Conservation (phyloP, 257 asterid species). For the Oldenlandia corymbosa region DNA sequence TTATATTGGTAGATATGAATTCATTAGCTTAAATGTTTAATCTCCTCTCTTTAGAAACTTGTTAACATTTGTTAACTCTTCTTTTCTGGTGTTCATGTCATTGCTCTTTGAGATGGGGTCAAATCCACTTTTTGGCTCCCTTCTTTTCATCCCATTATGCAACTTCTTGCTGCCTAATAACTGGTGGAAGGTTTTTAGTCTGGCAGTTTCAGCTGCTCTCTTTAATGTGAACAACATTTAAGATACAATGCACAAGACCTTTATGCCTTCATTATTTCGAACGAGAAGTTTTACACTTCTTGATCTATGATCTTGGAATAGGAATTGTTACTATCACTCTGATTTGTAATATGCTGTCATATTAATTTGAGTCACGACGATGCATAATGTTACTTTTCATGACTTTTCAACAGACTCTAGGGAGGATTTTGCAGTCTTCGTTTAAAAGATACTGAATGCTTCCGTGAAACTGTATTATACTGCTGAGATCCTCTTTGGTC, state of each 20-base stretch:
- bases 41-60: no score
- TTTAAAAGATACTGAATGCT: neutral
- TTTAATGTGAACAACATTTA: no score
- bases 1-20: no score
- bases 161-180: no score
- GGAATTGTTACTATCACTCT: neutral
- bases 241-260: neutral
- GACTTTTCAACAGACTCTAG: neutral
- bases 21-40: no score
- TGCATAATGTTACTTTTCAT: neutral
- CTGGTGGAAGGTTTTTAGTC: no score
- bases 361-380: neutral
- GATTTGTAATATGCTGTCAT: neutral
- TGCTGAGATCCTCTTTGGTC: neutral
- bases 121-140: no score
- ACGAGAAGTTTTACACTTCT: neutral
- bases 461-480: no score
- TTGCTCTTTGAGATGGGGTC: no score
- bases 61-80: no score
- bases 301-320: neutral
- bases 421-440: neutral
- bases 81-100: no score
- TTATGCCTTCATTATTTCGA: neutral
- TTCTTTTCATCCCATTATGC: no score
- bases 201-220: neutral